These are phyloP conservation scores for Takashimella koratensis DNA, from an alignment of 1,284 basidiomycete genomes.

Conservation along the genomic window DNA sequence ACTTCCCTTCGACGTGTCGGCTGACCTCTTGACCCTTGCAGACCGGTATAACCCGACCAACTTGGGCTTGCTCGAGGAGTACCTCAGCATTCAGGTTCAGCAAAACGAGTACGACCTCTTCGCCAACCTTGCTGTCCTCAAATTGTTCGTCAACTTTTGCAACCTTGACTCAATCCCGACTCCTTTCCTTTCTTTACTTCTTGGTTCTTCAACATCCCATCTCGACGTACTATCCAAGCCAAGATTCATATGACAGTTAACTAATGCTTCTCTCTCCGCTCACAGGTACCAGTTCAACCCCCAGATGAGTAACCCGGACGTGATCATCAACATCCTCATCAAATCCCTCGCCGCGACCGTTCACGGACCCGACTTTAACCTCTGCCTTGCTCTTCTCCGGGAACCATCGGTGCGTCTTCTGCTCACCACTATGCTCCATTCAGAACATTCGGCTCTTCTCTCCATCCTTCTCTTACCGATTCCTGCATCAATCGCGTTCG, in stretches of 20 bases:
- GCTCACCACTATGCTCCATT: slow-evolving; percentile 2
- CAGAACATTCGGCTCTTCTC: neutral
- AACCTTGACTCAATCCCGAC: no score
- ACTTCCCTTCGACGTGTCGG: no score
- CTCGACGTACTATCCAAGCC: no score
- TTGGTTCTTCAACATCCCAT: no score
- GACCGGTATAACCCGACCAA: slow-evolving; percentile 96
- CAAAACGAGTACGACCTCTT: slow-evolving; percentile 88
- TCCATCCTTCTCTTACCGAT: neutral
- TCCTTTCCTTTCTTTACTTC: no score
- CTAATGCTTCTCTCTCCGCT: no score
- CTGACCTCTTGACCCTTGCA: no score
- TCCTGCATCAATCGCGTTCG: no score
- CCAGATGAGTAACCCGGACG: slow-evolving; percentile 85
- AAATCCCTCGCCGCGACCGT: slow-evolving; percentile 86
- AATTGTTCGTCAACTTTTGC: slow-evolving; percentile 59
- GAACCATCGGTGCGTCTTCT: slow-evolving; percentile 30
- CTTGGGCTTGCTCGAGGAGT: slow-evolving; percentile 87
- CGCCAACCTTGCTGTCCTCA: slow-evolving; percentile 79
- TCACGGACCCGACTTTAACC: slow-evolving; percentile 71
- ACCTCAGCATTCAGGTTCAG: slow-evolving; percentile 86
- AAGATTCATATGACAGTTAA: no score
- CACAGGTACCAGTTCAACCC: slow-evolving; percentile 98
- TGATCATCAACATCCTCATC: slow-evolving; percentile 89
- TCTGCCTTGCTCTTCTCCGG: slow-evolving; percentile 74